phyloP scores from a whole-genome alignment of 768 basidiomycete species.

The Suillus subalutaceus region DNA sequence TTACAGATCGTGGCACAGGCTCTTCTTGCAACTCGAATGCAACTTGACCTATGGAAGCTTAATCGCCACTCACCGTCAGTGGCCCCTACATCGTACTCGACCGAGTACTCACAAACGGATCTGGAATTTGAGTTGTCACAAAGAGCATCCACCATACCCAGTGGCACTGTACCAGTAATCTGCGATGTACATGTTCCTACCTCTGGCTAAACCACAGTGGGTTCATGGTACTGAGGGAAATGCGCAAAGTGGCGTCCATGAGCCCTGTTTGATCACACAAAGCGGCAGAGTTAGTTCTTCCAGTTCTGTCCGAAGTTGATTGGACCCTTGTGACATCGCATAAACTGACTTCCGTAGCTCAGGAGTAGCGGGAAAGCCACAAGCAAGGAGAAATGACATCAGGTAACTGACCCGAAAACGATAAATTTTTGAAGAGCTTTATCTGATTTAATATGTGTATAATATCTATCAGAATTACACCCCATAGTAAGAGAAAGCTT shows the following conservation, averaged over 20 bases:
- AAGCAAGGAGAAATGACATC: not conserved
- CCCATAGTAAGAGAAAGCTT: too few species aligned
- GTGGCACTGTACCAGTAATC: not conserved
- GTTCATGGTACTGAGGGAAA: too few species aligned
- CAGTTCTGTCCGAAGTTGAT: not conserved
- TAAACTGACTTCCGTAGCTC: not conserved
- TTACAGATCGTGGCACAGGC: not conserved
- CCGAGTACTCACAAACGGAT: not conserved
- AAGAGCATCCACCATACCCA: not conserved
- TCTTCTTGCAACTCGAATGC: conserved; percentile 3
- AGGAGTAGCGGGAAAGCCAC: not conserved
- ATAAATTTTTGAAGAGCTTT: too few species aligned
- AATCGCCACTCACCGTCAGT: not conserved
- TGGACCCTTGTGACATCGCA: not conserved
- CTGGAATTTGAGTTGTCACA: conserved; percentile 1
- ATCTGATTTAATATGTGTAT: too few species aligned
- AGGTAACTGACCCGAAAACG: too few species aligned
- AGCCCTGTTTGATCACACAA: not conserved
- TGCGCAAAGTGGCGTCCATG: not conserved
- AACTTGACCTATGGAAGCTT: not conserved
- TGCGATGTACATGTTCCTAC: too few species aligned
- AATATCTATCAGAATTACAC: too few species aligned
- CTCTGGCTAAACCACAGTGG: too few species aligned
- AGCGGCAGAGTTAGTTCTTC: not conserved
- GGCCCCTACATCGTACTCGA: not conserved